Conservation (phyloP, 2,329 filamentous ascomycete genomes). For the Paraphaeosphaeria sporulosa region DNA sequence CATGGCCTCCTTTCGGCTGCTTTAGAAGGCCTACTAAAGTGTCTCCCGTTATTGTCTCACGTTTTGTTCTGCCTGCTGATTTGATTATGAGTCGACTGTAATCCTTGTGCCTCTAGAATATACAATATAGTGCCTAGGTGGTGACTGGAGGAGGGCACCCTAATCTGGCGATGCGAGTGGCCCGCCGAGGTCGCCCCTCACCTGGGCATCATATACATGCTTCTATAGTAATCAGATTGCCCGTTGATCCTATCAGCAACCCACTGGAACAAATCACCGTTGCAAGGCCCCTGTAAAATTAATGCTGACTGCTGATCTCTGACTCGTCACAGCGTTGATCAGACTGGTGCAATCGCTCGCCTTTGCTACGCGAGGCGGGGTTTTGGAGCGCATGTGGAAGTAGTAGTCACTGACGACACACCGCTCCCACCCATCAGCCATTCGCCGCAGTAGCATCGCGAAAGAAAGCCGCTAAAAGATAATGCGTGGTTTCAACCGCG, state of each 20-base stretch:
- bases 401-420: not conserved
- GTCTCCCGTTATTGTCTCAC: no score
- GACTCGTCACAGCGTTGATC: slow-evolving; percentile 1
- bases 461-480: not conserved
- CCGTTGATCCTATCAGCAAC: not conserved
- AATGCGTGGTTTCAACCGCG: not conserved
- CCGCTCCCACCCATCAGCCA: not conserved
- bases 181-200: not conserved
- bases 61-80: not conserved
- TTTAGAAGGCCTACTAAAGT: no score
- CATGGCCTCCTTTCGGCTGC: no score
- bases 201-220: not conserved
- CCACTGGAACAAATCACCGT: not conserved
- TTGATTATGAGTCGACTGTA: not conserved
- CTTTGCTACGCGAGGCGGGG: not conserved
- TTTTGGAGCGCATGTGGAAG: not conserved
- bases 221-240: not conserved
- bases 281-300: not conserved
- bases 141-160: not conserved
- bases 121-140: no score
- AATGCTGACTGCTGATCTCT: slow-evolving; percentile 1
- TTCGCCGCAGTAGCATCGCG: not conserved
- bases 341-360: not conserved
- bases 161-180: not conserved
- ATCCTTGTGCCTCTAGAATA: not conserved